Conservation (phyloP, 1,284 basidiomycete species). For the Boletus sp. region DNA sequence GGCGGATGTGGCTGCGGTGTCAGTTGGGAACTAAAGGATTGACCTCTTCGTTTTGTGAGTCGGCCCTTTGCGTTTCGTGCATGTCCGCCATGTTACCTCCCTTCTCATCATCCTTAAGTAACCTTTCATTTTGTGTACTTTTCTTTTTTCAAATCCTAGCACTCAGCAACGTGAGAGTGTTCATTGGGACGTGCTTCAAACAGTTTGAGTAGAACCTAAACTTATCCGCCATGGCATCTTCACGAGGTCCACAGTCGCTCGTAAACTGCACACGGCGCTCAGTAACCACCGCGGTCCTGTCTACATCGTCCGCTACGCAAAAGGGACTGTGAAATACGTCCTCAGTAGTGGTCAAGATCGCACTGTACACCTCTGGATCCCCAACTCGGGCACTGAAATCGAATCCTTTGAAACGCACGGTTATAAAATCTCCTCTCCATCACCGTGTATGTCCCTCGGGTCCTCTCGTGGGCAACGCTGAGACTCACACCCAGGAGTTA, state of each 20-base stretch:
- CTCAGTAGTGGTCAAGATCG: conserved; percentile 93
- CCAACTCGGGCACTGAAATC: conserved; percentile 81
- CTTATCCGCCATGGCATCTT: conserved; percentile 61
- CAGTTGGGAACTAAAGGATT: conserved; percentile 80
- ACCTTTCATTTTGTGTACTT: no score
- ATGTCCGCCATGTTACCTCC: no score
- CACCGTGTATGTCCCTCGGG: conserved; percentile 64
- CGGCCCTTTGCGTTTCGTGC: no score
- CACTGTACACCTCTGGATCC: conserved; percentile 91
- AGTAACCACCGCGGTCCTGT: conserved; percentile 77
- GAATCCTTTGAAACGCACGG: conserved; percentile 91
- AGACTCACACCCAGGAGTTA: no score
- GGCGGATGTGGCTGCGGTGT: conserved; percentile 92
- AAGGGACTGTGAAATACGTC: conserved; percentile 85
- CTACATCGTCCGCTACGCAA: conserved; percentile 84
- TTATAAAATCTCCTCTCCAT: conserved; percentile 93
- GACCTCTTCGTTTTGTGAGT: neutral
- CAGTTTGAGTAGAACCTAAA: conserved; percentile 21
- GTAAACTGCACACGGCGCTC: conserved; percentile 64
- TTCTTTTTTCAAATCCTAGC: no score
- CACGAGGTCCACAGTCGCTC: conserved; percentile 64
- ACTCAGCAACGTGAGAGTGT: no score
- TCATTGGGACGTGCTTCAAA: no score
- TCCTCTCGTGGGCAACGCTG: conserved; percentile 12
- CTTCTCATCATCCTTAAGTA: no score